Evolutionary conservation across 148 eudicot genomes (phyloP), one percentile per base, ranked within the genome.

Genomic region (Dysphania ambrosioides): DNA sequence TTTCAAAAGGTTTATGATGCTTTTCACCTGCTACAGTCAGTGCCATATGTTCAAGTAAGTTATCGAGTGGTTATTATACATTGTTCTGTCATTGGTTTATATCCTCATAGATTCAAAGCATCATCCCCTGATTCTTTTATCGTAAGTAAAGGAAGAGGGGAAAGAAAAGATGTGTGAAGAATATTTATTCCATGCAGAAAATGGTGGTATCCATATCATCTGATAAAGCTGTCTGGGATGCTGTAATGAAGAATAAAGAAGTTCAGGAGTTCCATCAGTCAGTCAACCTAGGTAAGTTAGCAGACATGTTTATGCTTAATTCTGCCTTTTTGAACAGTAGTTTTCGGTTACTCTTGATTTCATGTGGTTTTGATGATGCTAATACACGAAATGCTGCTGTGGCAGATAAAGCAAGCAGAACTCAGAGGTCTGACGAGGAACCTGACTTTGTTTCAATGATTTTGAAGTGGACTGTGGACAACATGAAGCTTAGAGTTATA

Each of bases 201-300:
- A 73, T 85, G 82, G 84, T 88, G 12, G 27, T 67, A 11, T 86
- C 90, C 4, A 78, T 88, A 74, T 81, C 92, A 65, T 72, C 82
- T 57, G 92, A 88, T 73, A 61, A 32, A 77, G 80, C 82, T 24
- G 82, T 88, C 36, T 88, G 92, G 92, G 77, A 83, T 64, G 88
- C 92, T 23, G 79, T 88, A 40, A 16, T 83, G 76, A 83, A 53
- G 47, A 88, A 88, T 53, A 67, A 73, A 18, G 83, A 75, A 8
- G 86, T 88, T 65, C 88, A 75, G 61, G 76, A 85, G 74, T 80
- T 85, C 67, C 86, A 32, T 38, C 72, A 56, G 68, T 83, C 90
- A 65, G 41, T 81, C 36, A 23, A 70, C 7, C 60, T 79, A 84
- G 89, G 92, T 86, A 75, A 21, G 30, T 29, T 35, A n/a, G n/a